A percentile compares a stretch with the other conserved stretches of the same genome.
These are phyloP conservation scores for Penicillium lividum DNA, from an alignment of 495 filamentous ascomycete species.

Conservation along the genomic window DNA sequence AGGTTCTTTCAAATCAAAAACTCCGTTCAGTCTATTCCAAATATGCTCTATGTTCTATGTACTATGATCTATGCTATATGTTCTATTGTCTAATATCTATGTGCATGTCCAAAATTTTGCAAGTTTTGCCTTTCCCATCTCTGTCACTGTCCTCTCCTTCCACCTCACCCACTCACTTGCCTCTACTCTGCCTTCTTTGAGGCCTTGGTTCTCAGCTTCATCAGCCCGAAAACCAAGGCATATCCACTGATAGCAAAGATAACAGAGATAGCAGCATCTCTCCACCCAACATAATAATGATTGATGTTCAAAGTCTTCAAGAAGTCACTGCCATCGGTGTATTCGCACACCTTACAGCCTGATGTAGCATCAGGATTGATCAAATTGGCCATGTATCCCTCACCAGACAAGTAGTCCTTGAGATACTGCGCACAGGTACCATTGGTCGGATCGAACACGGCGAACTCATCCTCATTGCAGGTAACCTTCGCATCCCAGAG, in stretches of 20 bases:
- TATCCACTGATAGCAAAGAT: conserved; percentile 50
- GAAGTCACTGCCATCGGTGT: conserved; percentile 40
- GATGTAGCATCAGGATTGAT: conserved; percentile 51
- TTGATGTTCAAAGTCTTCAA: conserved; percentile 37
- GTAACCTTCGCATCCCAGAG: conserved; percentile 57
- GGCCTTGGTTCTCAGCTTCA: conserved; percentile 47
- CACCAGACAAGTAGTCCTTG: conserved; percentile 42
- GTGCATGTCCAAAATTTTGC: too few species aligned
- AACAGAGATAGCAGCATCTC: conserved; percentile 45
- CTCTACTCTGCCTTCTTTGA: conserved; percentile 41
- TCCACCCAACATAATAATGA: conserved; percentile 47
- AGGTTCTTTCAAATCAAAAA: too few species aligned
- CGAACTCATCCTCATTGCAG: conserved; percentile 60
- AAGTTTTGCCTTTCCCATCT: too few species aligned
- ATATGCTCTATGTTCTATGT: too few species aligned
- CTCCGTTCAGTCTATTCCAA: too few species aligned
- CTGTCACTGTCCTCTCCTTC: too few species aligned
- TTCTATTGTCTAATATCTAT: too few species aligned
- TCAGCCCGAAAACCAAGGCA: conserved; percentile 48
- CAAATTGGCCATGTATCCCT: conserved; percentile 53
- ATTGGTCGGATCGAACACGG: conserved; percentile 54
- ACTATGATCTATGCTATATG: too few species aligned
- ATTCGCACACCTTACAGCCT: conserved; percentile 61
- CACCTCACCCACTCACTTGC: too few species aligned
- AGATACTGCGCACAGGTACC: conserved; percentile 62